Conservation (phyloP, 2,329 filamentous ascomycete species). For the Ophiognomonia clavigignenti-juglandacearum region DNA sequence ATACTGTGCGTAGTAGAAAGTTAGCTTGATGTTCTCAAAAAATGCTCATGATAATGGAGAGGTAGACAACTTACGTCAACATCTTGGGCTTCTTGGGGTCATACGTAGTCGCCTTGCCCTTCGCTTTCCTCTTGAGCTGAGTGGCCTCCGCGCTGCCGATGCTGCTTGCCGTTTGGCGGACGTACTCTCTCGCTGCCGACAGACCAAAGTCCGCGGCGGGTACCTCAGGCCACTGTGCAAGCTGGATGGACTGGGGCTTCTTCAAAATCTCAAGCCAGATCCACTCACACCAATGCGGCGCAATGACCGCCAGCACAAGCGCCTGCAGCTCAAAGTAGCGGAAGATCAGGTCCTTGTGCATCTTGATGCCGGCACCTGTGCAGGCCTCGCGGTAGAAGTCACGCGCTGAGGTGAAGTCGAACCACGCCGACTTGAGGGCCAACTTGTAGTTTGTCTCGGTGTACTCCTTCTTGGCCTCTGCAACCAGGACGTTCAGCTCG, state of each 20-base stretch:
- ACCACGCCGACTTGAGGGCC: constrained; percentile 80
- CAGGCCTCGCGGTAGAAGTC: constrained; percentile 88
- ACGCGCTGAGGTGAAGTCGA: constrained; percentile 83
- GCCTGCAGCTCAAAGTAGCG: constrained; percentile 85
- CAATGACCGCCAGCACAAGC: constrained; percentile 74
- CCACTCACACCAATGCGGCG: constrained; percentile 92
- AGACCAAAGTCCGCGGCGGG: constrained; percentile 61
- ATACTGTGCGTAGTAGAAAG: constrained; percentile 44
- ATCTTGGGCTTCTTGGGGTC: constrained; percentile 91
- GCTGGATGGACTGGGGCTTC: constrained; percentile 72
- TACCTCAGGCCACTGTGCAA: constrained; percentile 68
- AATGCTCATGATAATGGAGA: no score
- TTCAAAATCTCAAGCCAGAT: constrained; percentile 89
- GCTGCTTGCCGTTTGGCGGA: constrained; percentile 58
- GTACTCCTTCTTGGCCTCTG: constrained; percentile 75
- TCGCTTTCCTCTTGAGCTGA: constrained; percentile 83
- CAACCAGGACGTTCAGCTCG: constrained; percentile 81
- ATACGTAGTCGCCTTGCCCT: constrained; percentile 81
- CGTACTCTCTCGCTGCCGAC: constrained; percentile 74
- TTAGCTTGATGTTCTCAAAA: no score
- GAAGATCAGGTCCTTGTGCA: constrained; percentile 76
- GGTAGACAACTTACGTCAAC: constrained; percentile 57
- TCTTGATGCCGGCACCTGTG: constrained; percentile 70
- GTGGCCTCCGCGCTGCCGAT: constrained; percentile 81
- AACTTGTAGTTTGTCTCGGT: constrained; percentile 76